Evolutionary conservation across 139 green algal genomes (phyloP).

Genomic region (Tetradesmus lagerheimii): DNA sequence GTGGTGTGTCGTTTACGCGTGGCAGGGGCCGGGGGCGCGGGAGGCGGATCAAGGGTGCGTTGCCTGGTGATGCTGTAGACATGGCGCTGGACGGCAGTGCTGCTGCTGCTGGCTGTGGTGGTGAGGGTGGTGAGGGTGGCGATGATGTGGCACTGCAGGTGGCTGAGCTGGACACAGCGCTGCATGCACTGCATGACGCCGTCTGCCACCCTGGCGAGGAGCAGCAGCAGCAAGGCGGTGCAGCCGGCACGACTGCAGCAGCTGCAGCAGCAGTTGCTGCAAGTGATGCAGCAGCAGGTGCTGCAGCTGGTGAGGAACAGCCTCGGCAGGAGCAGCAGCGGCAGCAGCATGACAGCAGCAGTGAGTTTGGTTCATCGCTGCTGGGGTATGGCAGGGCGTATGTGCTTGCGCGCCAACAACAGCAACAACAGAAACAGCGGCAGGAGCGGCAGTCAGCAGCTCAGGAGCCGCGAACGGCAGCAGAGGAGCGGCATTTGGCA

Average conservation of each 20-base stretch:
- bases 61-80: background rate
- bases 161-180: constrained; percentile 12
- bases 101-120: background rate
- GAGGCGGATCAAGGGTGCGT: background rate
- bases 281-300: constrained; percentile 2
- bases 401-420: background rate
- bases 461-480: too few relatives aligned
- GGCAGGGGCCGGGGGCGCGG: constrained; percentile 34
- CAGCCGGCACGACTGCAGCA: background rate
- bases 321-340: background rate
- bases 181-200: constrained; percentile 20
- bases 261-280: background rate
- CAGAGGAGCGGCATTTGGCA: too few relatives aligned
- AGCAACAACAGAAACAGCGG: background rate
- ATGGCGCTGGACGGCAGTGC: background rate
- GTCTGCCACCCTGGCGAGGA: constrained; percentile 5
- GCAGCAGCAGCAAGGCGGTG: constrained; percentile 28
- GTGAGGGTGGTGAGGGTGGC: background rate
- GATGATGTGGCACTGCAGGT: constrained; percentile 45
- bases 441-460: too few relatives aligned
- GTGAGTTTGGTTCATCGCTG: constrained; percentile 44
- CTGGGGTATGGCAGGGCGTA: constrained; percentile 46
- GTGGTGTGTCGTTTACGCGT: background rate
- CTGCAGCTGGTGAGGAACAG: background rate
- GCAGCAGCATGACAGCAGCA: background rate